Conservation (phyloP, 225 moss, liverwort and hornwort genomes). For the Takakia lepidozioides region DNA sequence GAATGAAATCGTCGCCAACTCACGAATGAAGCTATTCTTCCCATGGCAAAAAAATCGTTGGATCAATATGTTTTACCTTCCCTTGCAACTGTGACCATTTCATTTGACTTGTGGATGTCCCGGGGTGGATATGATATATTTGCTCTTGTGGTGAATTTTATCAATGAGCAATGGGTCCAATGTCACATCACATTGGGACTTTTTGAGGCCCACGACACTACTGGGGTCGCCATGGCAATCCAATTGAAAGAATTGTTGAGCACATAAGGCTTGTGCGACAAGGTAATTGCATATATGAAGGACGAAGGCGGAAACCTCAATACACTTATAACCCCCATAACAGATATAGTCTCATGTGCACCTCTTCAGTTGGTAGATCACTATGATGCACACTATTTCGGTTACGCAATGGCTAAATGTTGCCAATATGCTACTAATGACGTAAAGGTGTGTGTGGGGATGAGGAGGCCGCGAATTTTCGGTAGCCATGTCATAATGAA, state of each 20-base stretch:
- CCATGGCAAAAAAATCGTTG: neutral
- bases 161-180: too few relatives aligned
- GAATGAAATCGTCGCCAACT: neutral
- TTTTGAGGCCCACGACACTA: too few relatives aligned
- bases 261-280: too few relatives aligned
- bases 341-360: neutral
- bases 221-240: neutral
- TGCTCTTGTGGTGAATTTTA: too few relatives aligned
- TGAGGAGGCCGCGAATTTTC: neutral
- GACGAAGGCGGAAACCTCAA: too few relatives aligned
- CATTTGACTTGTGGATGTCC: neutral
- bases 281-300: too few relatives aligned
- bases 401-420: neutral
- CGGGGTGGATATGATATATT: neutral
- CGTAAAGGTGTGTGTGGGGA: neutral
- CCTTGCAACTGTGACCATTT: neutral
- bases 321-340: neutral
- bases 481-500: too few relatives aligned
- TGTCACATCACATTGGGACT: neutral
- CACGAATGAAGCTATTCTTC: neutral
- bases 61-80: neutral
- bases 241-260: too few relatives aligned
- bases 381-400: too few relatives aligned
- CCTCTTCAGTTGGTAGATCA: neutral
- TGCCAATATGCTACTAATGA: too few relatives aligned